Conservation (phyloP, 805 yeast species). For the Kodamaea leandrae region DNA sequence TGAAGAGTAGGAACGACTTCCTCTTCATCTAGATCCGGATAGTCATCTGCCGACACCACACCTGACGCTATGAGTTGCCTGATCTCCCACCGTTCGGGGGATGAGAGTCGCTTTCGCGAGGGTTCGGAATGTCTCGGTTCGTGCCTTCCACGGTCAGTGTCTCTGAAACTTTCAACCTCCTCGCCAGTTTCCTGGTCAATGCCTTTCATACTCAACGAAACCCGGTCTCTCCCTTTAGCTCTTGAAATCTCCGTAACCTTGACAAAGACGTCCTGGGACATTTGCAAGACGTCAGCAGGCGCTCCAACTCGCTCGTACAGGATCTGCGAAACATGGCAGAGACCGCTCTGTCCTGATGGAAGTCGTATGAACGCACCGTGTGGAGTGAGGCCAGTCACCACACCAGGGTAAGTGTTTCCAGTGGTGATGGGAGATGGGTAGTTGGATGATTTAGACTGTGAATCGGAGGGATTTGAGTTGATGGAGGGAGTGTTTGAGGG, state of each 20-base stretch:
- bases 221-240: slow-evolving; percentile 1
- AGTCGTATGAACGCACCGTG: slow-evolving; percentile 77
- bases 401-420: slow-evolving; percentile 51
- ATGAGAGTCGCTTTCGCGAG: slow-evolving; percentile 49
- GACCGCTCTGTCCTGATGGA: slow-evolving; percentile 46
- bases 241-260: slow-evolving; percentile 45
- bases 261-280: slow-evolving; percentile 64
- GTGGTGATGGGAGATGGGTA: no score
- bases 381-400: slow-evolving; percentile 53
- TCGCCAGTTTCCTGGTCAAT: slow-evolving; percentile 70
- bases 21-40: slow-evolving; percentile 54
- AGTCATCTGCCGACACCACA: slow-evolving; percentile 61
- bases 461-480: no score
- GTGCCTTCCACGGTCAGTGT: slow-evolving; percentile 17
- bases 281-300: slow-evolving; percentile 56
- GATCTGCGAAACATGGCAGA: slow-evolving; percentile 77
- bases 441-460: no score
- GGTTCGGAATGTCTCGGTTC: background rate
- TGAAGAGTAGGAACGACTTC: slow-evolving; percentile 18
- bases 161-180: slow-evolving; percentile 18
- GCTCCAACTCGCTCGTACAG: slow-evolving; percentile 48
- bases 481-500: background rate
- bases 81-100: slow-evolving; percentile 91
- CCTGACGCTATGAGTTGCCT: slow-evolving; percentile 81
- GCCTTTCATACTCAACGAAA: slow-evolving; percentile 66